A percentile compares a stretch with the other conserved stretches of the same genome.
Conservation (phyloP, 2,329 filamentous ascomycete species). For the Mariannaea sp. region DNA sequence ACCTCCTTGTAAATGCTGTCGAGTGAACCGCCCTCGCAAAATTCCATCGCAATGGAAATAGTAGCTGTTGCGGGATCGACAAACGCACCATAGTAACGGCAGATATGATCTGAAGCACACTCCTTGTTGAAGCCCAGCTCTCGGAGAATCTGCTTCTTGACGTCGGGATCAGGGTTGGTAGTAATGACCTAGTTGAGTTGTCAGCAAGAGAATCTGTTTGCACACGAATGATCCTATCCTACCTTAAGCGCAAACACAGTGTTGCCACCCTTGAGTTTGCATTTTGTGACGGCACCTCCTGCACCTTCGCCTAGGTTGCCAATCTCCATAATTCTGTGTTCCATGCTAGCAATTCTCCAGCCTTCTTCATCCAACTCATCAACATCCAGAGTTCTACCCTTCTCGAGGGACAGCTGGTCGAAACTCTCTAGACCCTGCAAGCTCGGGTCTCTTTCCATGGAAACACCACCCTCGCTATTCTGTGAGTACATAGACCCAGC, state of each 20-base stretch:
- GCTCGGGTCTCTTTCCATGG: conserved; percentile 84
- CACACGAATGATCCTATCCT: conserved; percentile 29
- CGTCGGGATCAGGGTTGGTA: conserved; percentile 94
- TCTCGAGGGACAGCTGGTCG: conserved; percentile 80
- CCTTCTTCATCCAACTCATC: conserved; percentile 94
- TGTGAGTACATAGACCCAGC: conserved; percentile 86
- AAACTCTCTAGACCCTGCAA: conserved; percentile 77
- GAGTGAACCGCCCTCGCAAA: conserved; percentile 93
- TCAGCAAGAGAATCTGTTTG: conserved; percentile 16
- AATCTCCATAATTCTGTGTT: conserved; percentile 84
- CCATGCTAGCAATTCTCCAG: conserved; percentile 90
- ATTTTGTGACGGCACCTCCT: conserved; percentile 91
- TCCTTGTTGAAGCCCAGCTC: conserved; percentile 98
- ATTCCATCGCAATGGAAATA: conserved; percentile 99
- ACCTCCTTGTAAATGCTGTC: conserved; percentile 98
- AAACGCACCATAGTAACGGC: conserved; percentile 95
- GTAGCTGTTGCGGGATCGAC: conserved; percentile 95
- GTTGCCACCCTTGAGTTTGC: conserved; percentile 86
- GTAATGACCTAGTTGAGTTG: conserved; percentile 81
- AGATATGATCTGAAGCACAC: conserved; percentile 94
- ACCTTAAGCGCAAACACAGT: conserved; percentile 97
- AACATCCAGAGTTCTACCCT: conserved; percentile 82
- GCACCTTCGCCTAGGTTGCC: conserved; percentile 93
- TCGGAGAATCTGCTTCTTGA: conserved; percentile 97
- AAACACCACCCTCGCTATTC: conserved; percentile 71